Conservation (phyloP, 2,329 filamentous ascomycete species). For the Alternaria sp. region DNA sequence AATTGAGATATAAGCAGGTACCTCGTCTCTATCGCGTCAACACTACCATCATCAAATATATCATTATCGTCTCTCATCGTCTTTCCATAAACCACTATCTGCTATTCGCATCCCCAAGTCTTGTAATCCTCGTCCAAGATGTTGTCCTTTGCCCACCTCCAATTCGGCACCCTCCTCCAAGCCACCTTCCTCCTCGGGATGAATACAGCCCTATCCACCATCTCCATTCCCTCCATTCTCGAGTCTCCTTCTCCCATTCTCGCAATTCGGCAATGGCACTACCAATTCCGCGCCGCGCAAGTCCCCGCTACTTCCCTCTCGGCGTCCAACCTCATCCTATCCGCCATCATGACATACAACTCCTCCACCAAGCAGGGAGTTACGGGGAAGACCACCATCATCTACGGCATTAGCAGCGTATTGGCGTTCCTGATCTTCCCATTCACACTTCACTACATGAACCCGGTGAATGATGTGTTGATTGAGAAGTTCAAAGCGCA, state of each 20-base stretch:
- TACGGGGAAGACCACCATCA: background rate
- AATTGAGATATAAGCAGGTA: background rate
- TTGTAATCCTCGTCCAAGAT: background rate
- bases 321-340: background rate
- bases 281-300: background rate
- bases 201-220: background rate
- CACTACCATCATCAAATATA: background rate
- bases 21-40: fast-evolving
- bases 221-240: background rate
- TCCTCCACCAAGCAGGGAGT: background rate
- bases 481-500: background rate
- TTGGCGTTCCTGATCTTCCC: conserved; percentile 3
- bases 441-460: conserved; percentile 1
- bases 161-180: background rate
- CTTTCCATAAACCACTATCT: background rate
- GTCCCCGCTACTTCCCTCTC: background rate
- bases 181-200: conserved; percentile 3
- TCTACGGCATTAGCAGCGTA: background rate
- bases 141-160: background rate
- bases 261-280: conserved; percentile 4
- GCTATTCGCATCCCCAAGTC: background rate
- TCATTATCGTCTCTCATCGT: background rate
- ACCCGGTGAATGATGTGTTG: background rate
- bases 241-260: background rate
- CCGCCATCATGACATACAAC: background rate